phyloP scores from a whole-genome alignment of 2,329 filamentous ascomycete genomes.

The Sporothrix humicola region DNA sequence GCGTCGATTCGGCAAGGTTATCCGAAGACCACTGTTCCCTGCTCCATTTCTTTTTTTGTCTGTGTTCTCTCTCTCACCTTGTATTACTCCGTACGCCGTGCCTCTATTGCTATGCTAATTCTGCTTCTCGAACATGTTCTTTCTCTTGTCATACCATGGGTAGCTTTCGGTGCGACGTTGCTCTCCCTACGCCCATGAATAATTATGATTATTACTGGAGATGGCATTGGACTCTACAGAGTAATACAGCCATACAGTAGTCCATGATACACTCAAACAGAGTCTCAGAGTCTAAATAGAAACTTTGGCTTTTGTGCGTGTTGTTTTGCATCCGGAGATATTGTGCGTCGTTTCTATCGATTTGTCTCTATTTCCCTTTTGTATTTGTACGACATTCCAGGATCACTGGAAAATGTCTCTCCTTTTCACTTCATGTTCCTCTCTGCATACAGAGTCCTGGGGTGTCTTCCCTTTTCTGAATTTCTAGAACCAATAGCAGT shows the following conservation, averaged over 20 bases:
- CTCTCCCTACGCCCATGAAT: neutral
- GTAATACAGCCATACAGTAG: too few species aligned
- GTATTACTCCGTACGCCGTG: too few species aligned
- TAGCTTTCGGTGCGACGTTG: neutral
- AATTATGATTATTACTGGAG: neutral
- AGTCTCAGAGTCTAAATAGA: neutral
- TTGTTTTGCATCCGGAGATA: conserved; percentile 19
- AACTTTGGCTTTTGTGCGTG: neutral
- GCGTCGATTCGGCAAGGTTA: conserved; percentile 8
- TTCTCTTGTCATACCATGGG: neutral
- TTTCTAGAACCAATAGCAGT: neutral
- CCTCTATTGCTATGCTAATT: too few species aligned
- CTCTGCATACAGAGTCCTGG: neutral
- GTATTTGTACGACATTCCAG: neutral
- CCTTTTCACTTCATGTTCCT: too few species aligned
- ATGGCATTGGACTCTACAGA: neutral
- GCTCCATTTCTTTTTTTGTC: neutral
- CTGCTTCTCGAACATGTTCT: neutral
- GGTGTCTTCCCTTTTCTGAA: neutral
- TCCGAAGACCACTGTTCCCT: conserved; percentile 9
- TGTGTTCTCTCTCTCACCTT: neutral
- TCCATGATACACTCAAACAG: neutral
- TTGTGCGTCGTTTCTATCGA: neutral
- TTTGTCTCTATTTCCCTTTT: neutral
- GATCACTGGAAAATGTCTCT: neutral